Evolutionary conservation across 208 protist species (phyloP).

Genomic region (Wallacemonas collosoma): DNA sequence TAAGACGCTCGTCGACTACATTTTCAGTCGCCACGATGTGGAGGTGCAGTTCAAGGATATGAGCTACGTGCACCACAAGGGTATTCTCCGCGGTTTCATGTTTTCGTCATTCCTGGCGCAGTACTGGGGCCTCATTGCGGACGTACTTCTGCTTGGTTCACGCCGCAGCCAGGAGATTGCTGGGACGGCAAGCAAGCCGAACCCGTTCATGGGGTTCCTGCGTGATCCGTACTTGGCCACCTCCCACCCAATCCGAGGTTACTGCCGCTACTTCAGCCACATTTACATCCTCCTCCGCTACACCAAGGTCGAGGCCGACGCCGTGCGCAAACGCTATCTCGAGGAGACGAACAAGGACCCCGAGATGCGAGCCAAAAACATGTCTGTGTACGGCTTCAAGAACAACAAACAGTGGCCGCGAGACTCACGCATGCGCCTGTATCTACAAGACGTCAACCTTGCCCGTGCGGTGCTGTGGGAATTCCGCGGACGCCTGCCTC

Average conservation of each 20-base stretch:
- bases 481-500: slow-evolving; percentile 98
- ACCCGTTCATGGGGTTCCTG: slow-evolving; percentile 98
- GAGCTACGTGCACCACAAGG: slow-evolving; percentile 99
- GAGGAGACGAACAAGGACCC: slow-evolving; percentile 99
- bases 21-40: slow-evolving; percentile 99
- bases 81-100: slow-evolving; percentile 99
- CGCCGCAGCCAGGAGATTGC: slow-evolving; percentile 98
- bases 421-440: slow-evolving; percentile 99
- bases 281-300: slow-evolving; percentile 98
- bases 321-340: slow-evolving; percentile 98
- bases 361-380: slow-evolving; percentile 94
- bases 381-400: slow-evolving; percentile 99
- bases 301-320: slow-evolving; percentile 97
- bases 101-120: slow-evolving; percentile 99
- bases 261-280: slow-evolving; percentile 98
- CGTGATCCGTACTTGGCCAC: slow-evolving; percentile 94
- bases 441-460: slow-evolving; percentile 99
- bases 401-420: slow-evolving; percentile 99
- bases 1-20: slow-evolving; percentile 99
- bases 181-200: slow-evolving; percentile 96
- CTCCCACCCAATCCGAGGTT: slow-evolving; percentile 98
- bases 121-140: slow-evolving; percentile 99
- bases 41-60: slow-evolving; percentile 99
- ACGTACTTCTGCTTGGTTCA: slow-evolving; percentile 99
- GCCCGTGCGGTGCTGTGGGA: slow-evolving; percentile 99